Conservation (phyloP, 2,329 filamentous ascomycete genomes). For the Pseudogymnoascus sp. region DNA sequence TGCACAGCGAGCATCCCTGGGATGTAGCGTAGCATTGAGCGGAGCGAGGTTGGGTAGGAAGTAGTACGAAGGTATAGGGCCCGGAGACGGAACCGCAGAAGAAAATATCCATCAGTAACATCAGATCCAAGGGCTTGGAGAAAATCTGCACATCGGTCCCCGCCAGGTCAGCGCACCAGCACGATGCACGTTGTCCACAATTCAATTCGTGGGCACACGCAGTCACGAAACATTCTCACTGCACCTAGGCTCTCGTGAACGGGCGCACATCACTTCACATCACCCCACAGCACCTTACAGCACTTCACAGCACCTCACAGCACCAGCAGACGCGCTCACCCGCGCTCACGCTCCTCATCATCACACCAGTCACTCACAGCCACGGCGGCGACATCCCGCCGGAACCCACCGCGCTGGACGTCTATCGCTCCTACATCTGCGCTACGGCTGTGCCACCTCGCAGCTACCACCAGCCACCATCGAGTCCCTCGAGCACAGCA, state of each 20-base stretch:
- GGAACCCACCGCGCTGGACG: neutral
- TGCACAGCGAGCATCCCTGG: neutral
- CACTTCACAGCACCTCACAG: neutral
- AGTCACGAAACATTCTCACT: neutral
- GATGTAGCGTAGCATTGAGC: neutral
- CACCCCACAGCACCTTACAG: too few species aligned
- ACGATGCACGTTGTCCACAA: neutral
- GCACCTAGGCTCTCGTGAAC: neutral
- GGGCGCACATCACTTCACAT: neutral
- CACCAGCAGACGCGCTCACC: neutral
- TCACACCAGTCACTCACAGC: neutral
- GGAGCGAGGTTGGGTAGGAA: neutral
- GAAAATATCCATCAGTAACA: neutral
- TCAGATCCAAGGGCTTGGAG: neutral
- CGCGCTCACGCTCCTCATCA: neutral
- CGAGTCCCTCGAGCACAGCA: neutral
- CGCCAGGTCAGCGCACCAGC: neutral
- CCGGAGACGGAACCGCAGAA: neutral
- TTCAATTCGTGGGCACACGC: neutral
- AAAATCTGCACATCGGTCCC: neutral
- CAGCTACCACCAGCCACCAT: neutral
- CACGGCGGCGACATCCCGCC: neutral
- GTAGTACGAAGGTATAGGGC: neutral
- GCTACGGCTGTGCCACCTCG: neutral
- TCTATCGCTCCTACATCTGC: neutral